Conservation (phyloP, 2,329 filamentous ascomycete species). For the Zymoseptoria passerinii region DNA sequence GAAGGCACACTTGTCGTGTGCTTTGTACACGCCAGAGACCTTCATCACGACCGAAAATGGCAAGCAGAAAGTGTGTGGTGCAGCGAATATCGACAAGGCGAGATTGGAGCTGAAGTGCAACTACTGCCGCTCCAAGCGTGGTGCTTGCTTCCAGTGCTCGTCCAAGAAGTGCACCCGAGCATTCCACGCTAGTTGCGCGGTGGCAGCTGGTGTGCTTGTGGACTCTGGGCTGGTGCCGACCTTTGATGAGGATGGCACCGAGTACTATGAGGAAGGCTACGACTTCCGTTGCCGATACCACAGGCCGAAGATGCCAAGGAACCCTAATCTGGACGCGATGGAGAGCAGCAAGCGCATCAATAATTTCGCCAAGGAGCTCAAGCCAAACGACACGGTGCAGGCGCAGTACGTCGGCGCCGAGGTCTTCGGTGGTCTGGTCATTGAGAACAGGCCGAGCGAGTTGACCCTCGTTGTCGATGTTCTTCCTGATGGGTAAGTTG, state of each 20-base stretch:
- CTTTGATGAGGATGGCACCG: slow-evolving; percentile 80
- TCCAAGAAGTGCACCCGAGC: slow-evolving; percentile 87
- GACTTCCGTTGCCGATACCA: slow-evolving; percentile 95
- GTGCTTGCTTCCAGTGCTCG: slow-evolving; percentile 95
- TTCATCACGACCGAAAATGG: slow-evolving; percentile 65
- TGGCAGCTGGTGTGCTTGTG: slow-evolving; percentile 82
- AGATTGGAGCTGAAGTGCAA: slow-evolving; percentile 88
- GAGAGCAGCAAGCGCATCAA: slow-evolving; percentile 63
- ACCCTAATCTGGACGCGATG: slow-evolving; percentile 47
- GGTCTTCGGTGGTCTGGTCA: slow-evolving; percentile 81
- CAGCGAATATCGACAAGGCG: slow-evolving; percentile 74
- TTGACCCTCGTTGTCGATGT: slow-evolving; percentile 71
- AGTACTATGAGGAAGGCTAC: slow-evolving; percentile 86
- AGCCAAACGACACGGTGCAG: slow-evolving; percentile 71
- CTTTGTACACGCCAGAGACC: slow-evolving; percentile 84
- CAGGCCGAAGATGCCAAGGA: slow-evolving; percentile 75
- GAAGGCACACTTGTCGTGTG: slow-evolving; percentile 81
- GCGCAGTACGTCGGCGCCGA: slow-evolving; percentile 76
- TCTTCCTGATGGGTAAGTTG: slow-evolving; percentile 69
- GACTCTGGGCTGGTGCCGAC: slow-evolving; percentile 80
- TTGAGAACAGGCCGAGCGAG: slow-evolving; percentile 73
- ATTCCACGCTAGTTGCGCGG: slow-evolving; percentile 92
- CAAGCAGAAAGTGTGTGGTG: slow-evolving; percentile 66
- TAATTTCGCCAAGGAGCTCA: slow-evolving; percentile 59
- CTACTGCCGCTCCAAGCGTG: slow-evolving; percentile 86